phyloP scores from a whole-genome alignment of 805 yeast species.

The Hanseniaspora lindneri region DNA sequence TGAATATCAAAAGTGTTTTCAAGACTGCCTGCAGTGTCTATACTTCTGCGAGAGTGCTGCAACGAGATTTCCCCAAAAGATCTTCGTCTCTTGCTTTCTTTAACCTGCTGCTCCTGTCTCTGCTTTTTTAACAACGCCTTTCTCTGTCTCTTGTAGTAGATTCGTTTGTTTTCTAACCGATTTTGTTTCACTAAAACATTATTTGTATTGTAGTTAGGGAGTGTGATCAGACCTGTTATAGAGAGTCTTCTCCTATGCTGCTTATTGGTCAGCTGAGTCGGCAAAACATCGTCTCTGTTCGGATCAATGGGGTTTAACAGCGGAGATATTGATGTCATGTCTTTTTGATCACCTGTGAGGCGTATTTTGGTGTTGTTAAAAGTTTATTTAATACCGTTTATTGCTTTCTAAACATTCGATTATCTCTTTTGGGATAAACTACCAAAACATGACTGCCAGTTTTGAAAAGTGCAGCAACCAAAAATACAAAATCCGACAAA shows the following conservation, averaged over 20 bases:
- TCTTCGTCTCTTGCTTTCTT: conserved; percentile 12
- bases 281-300: neutral
- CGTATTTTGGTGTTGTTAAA: too few relatives aligned
- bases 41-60: neutral
- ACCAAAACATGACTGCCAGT: too few relatives aligned
- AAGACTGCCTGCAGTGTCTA: neutral
- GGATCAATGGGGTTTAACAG: neutral
- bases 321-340: conserved; percentile 11
- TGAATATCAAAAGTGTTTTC: neutral
- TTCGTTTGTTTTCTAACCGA: conserved; percentile 12
- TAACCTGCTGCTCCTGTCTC: neutral
- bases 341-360: too few relatives aligned
- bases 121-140: conserved; percentile 5
- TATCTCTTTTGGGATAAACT: too few relatives aligned
- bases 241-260: conserved; percentile 13
- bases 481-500: too few relatives aligned
- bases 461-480: too few relatives aligned
- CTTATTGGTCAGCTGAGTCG: conserved; percentile 3
- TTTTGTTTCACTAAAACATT: conserved; percentile 7
- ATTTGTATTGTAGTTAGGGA: conserved; percentile 9
- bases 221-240: conserved; percentile 6
- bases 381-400: too few relatives aligned
- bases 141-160: conserved; percentile 15
- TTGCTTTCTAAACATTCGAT: too few relatives aligned
- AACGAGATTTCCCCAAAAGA: conserved; percentile 5